Conservation (phyloP, 371 early-diverging fungal genomes). For the Apophysomyces ossiformis region DNA sequence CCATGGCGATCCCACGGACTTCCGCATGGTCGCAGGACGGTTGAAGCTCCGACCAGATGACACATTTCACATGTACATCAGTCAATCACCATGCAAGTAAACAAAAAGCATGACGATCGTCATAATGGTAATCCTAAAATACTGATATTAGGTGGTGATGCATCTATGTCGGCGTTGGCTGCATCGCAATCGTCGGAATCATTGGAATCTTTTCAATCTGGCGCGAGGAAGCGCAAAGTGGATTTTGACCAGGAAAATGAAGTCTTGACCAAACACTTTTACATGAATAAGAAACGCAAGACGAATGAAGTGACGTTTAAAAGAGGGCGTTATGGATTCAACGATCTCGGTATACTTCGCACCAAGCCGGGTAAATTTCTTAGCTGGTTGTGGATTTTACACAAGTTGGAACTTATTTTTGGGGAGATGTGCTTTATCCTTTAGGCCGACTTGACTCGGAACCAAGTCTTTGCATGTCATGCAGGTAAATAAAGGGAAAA, state of each 20-base stretch:
- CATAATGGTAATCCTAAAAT: conserved; percentile 9
- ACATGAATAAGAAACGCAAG: conserved; percentile 43
- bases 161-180: conserved; percentile 69
- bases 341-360: conserved; percentile 62
- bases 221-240: conserved; percentile 34
- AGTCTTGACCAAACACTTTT: conserved; percentile 32
- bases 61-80: conserved; percentile 75
- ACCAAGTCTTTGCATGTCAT: conserved; percentile 83
- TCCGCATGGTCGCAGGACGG: conserved; percentile 2
- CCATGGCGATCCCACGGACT: conserved; percentile 6
- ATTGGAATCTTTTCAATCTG: conserved; percentile 39
- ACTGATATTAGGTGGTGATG: conserved; percentile 72
- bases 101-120: neutral
- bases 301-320: conserved; percentile 25
- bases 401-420: neutral
- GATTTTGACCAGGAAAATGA: conserved; percentile 17
- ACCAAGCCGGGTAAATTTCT: conserved; percentile 75
- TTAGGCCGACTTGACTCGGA: conserved; percentile 74
- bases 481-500: conserved; percentile 56
- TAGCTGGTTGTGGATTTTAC: too few species aligned
- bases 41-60: conserved; percentile 18
- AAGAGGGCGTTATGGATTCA: conserved; percentile 67
- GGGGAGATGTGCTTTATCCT: too few species aligned
- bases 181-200: conserved; percentile 58
- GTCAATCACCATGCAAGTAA: conserved; percentile 74